Evolutionary conservation across 805 yeast genomes (phyloP).

Genomic region (Saccharomycopsis sp.): DNA sequence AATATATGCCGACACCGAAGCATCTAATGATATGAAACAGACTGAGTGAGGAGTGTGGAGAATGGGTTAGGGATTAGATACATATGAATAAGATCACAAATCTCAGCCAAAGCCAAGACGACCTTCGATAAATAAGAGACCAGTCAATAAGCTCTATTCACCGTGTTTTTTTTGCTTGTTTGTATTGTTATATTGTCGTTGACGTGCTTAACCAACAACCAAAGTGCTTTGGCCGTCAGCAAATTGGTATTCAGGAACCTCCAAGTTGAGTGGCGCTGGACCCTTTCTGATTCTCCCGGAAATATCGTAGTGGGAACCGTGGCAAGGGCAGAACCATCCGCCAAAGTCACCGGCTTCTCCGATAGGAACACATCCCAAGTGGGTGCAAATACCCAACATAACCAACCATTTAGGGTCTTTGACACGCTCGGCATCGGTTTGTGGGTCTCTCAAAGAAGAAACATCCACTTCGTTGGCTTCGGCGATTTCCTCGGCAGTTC

Average conservation of each 20-base stretch:
- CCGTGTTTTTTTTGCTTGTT: background rate
- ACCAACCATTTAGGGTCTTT: conserved; percentile 96
- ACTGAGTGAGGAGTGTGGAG: background rate
- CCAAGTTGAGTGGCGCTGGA: conserved; percentile 98
- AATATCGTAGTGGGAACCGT: conserved; percentile 99
- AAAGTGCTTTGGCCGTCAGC: conserved; percentile 70
- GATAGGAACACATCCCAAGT: conserved; percentile 99
- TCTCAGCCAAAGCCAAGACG: no score
- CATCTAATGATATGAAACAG: background rate
- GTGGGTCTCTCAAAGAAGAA: conserved; percentile 83
- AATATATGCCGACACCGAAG: background rate
- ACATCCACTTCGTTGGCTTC: conserved; percentile 89
- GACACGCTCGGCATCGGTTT: conserved; percentile 88
- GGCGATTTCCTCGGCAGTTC: conserved; percentile 86
- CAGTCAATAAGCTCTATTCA: background rate
- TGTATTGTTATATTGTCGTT: background rate
- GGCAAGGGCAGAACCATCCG: conserved; percentile 99
- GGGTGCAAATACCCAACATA: conserved; percentile 99
- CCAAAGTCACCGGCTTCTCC: conserved; percentile 99
- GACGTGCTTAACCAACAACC: conserved; percentile 65
- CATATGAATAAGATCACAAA: no score
- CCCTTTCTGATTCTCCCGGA: conserved; percentile 99
- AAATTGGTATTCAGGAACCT: conserved; percentile 88
- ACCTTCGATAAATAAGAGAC: background rate
- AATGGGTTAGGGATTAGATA: background rate